A percentile compares a stretch with the other conserved stretches of the same genome.
Conservation (phyloP, 352 stramenopile species). For the Phytophthora sojae region DNA sequence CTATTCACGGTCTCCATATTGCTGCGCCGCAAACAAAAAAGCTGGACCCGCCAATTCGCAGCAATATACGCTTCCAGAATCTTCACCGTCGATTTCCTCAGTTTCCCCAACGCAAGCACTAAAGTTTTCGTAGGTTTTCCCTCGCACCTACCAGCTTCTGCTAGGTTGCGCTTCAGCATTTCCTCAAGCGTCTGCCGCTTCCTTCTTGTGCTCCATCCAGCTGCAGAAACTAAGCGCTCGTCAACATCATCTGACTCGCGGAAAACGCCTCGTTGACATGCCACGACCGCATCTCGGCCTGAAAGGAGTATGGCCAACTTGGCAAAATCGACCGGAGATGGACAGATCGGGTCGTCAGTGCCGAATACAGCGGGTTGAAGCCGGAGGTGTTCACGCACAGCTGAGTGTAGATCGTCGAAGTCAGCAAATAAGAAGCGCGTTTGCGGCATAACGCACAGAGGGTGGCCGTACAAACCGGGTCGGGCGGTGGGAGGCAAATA, state of each 20-base stretch:
- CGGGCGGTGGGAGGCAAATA: background rate
- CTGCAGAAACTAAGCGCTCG: slow-evolving; percentile 6
- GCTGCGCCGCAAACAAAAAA: slow-evolving; percentile 5
- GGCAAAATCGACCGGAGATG: background rate
- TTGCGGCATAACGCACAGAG: slow-evolving; percentile 3
- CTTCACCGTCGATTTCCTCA: background rate
- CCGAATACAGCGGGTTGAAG: slow-evolving; percentile 9
- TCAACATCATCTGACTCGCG: background rate
- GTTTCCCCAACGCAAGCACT: background rate
- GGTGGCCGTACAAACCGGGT: too few species aligned
- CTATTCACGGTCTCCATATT: background rate
- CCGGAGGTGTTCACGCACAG: background rate
- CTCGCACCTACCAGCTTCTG: background rate
- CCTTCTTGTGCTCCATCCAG: background rate
- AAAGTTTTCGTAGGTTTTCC: slow-evolving; percentile 1
- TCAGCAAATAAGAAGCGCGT: slow-evolving; percentile 3
- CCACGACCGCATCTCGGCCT: slow-evolving; percentile 1
- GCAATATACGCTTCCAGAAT: slow-evolving; percentile 5
- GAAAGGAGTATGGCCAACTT: slow-evolving; percentile 1
- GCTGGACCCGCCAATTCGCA: slow-evolving; percentile 4
- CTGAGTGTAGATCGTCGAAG: background rate
- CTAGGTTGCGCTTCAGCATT: background rate
- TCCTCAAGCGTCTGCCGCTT: background rate
- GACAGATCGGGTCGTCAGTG: too few species aligned
- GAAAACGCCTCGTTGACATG: background rate